A percentile compares a stretch with the other conserved stretches of the same genome.
Conservation (phyloP, 805 yeast genomes). For the Candida easanensis region DNA sequence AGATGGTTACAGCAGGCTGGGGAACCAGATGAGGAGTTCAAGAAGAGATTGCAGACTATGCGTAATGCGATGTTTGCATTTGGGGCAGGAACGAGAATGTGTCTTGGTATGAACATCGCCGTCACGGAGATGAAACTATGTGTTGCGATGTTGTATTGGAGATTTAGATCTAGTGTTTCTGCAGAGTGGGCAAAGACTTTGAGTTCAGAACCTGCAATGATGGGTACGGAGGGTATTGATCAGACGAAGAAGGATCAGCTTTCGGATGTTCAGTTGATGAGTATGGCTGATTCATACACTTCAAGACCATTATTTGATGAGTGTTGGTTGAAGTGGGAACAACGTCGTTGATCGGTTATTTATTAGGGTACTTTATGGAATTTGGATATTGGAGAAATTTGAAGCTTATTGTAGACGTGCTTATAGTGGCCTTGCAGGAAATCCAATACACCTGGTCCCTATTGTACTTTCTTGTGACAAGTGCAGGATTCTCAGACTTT, state of each 20-base stretch:
- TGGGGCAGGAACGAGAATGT: conserved; percentile 74
- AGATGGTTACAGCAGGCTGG: conserved; percentile 51
- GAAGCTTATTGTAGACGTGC: too few relatives aligned
- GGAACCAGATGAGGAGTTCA: conserved; percentile 36
- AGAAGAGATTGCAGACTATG: conserved; percentile 41
- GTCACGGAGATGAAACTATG: conserved; percentile 61
- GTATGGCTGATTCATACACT: conserved; percentile 55
- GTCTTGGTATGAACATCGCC: conserved; percentile 70
- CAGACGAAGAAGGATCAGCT: conserved; percentile 10
- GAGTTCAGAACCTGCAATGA: conserved; percentile 22
- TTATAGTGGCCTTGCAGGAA: too few relatives aligned
- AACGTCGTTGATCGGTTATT: conserved; percentile 1
- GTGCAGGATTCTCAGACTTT: too few relatives aligned
- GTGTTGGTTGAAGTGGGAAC: conserved; percentile 40
- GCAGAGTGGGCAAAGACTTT: conserved; percentile 42
- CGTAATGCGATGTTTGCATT: conserved; percentile 59
- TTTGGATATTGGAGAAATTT: too few relatives aligned
- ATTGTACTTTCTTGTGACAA: too few relatives aligned
- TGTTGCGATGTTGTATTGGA: conserved; percentile 51
- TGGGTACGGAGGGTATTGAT: conserved; percentile 23
- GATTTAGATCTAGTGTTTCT: conserved; percentile 39
- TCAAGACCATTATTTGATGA: conserved; percentile 51
- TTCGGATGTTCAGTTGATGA: conserved; percentile 48
- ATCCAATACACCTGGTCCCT: too few relatives aligned
- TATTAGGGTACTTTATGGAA: too few relatives aligned